These are phyloP conservation scores for Silene noctiflora DNA, from an alignment of 179 eudicot species.

Conservation along the genomic window DNA sequence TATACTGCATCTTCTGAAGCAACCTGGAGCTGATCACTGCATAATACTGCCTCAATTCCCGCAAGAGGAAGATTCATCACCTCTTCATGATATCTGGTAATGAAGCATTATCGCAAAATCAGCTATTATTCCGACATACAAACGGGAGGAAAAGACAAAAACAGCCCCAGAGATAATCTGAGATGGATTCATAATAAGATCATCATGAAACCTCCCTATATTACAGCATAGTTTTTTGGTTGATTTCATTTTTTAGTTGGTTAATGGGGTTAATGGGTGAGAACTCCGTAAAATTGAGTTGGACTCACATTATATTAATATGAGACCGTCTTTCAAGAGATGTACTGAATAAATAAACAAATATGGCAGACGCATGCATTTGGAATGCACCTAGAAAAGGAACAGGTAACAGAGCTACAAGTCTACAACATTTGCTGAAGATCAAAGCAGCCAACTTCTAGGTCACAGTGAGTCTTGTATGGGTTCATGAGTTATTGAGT, in stretches of 20 bases:
- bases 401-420: background rate
- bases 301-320: background rate
- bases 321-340: background rate
- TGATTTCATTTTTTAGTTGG: too few species aligned
- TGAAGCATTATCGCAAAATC: conserved; percentile 3
- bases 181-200: too few species aligned
- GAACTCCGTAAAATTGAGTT: too few species aligned
- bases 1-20: conserved; percentile 78
- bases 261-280: too few species aligned
- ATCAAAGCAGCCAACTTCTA: background rate
- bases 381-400: background rate
- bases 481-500: background rate
- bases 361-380: background rate
- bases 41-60: conserved; percentile 68
- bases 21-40: conserved; percentile 62
- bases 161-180: background rate
- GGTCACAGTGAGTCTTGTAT: background rate
- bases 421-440: background rate
- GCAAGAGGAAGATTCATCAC: conserved; percentile 57
- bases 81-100: conserved; percentile 69
- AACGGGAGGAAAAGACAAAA: background rate
- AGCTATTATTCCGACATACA: background rate
- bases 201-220: too few species aligned
- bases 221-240: too few species aligned
- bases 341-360: background rate